These are phyloP conservation scores for Gentiana straminea DNA, from an alignment of 257 asterid species.

Conservation along the genomic window DNA sequence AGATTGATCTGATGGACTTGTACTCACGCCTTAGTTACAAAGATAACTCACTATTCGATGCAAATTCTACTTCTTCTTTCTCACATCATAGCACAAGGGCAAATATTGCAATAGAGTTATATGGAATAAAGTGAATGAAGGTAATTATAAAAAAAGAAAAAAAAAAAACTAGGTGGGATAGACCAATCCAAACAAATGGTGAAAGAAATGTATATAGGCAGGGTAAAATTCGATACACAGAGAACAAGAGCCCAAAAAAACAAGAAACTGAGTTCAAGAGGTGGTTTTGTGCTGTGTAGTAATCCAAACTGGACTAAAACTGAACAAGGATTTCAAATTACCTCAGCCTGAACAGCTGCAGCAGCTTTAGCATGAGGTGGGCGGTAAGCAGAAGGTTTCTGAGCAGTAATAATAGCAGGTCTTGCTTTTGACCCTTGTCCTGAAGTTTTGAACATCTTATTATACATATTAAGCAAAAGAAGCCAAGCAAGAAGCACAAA, in stretches of 20 bases:
- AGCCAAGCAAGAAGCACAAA: conserved; percentile 5
- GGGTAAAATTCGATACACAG: too few species aligned
- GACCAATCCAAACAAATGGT: background rate
- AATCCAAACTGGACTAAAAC: background rate
- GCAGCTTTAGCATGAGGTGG: conserved; percentile 97
- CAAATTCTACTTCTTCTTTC: too few species aligned
- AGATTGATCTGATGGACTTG: too few species aligned
- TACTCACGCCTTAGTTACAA: too few species aligned
- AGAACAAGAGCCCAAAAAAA: background rate
- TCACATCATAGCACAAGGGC: too few species aligned
- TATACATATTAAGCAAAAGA: conserved; percentile 8
- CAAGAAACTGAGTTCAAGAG: background rate
- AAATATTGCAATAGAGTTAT: too few species aligned
- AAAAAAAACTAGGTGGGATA: too few species aligned
- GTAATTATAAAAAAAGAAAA: too few species aligned
- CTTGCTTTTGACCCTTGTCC: conserved; percentile 41
- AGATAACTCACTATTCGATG: too few species aligned
- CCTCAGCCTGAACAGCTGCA: conserved; percentile 86
- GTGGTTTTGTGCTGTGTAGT: background rate
- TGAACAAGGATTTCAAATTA: conserved; percentile 13
- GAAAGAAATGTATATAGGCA: background rate
- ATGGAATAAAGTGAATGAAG: too few species aligned
- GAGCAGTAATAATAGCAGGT: conserved; percentile 43
- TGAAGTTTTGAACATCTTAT: conserved; percentile 29
- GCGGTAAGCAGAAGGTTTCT: conserved; percentile 91